A percentile compares a stretch with the other conserved stretches of the same genome.
phyloP scores from a whole-genome alignment of 2,329 filamentous ascomycete genomes.

The Aspergillus awamori region DNA sequence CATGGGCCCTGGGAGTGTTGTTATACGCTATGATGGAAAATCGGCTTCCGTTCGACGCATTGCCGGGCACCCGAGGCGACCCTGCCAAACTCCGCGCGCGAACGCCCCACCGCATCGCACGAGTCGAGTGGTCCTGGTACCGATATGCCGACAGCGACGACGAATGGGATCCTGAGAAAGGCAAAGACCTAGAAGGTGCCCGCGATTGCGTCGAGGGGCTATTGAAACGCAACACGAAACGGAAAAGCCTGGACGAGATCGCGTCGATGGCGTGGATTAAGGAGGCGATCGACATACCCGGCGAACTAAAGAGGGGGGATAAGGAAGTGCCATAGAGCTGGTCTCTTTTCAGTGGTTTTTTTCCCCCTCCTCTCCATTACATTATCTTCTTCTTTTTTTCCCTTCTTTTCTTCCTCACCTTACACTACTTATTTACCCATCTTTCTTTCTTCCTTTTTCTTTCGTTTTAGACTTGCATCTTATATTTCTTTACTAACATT shows the following conservation, averaged over 20 bases:
- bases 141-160: slow-evolving; percentile 81
- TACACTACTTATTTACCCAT: neutral
- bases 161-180: slow-evolving; percentile 75
- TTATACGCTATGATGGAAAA: slow-evolving; percentile 92
- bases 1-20: slow-evolving; percentile 92
- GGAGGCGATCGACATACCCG: slow-evolving; percentile 69
- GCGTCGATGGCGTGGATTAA: slow-evolving; percentile 74
- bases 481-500: neutral
- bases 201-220: slow-evolving; percentile 81
- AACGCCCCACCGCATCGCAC: slow-evolving; percentile 90
- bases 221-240: slow-evolving; percentile 76
- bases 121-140: slow-evolving; percentile 95
- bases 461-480: neutral
- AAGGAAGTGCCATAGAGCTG: slow-evolving; percentile 52
- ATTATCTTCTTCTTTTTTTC: slow-evolving; percentile 6
- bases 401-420: slow-evolving; percentile 5
- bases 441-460: neutral
- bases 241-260: slow-evolving; percentile 76
- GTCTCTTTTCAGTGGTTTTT: slow-evolving; percentile 21
- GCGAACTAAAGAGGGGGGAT: slow-evolving; percentile 56
- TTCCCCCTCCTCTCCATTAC: neutral
- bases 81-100: slow-evolving; percentile 74
- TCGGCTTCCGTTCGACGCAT: slow-evolving; percentile 88
- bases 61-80: slow-evolving; percentile 73
- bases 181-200: slow-evolving; percentile 70